Evolutionary conservation across 805 yeast genomes (phyloP), one percentile per base, ranked within the genome.

Genomic region (Maudiozyma serrabonitensis): DNA sequence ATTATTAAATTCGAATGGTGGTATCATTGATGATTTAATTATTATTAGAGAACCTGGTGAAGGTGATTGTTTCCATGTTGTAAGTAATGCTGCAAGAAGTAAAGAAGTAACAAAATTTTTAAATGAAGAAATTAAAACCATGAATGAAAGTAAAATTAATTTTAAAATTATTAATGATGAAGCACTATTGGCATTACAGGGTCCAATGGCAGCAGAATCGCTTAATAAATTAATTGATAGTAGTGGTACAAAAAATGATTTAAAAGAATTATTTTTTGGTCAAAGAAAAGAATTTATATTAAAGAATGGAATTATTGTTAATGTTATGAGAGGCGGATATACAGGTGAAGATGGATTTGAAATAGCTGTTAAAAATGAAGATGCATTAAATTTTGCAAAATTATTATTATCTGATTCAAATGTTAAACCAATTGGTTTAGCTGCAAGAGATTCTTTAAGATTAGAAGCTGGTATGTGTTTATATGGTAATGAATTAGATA

Each of bases 331-430:
- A 68, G 87, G 95, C 23, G 99, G 99, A 2, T 93, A 93, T 72
- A 93, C 99, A 6, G 99, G 99, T 18, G 99, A 93, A 69, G 99
- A 93, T 66, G 99, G 99, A 1, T 91, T 93, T 67, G 99, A 93
- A 67, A 78, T 91, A 51, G 82, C 95, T 8, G 82, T 90, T 52
- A 84, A 87, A 26, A 71, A 78, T 49, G 69, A 73, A 47, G 64
- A 74, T 21, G 82, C 91, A 1, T 64, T 70, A 31, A 79, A 75
- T 1, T 79, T 93, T 56, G 80, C 93, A 42, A 72, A 76, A 6
- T 68, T 88, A 46, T 67, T 87, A 41, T 75, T 76, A 39, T 80
- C 62, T 49, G 71, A 74, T 46, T 76, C 75, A 3, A 64, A 71
- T 12, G 87, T 88, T 45, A 80, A 79, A 64, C 95, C 96, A 38